phyloP scores from a whole-genome alignment of 1,284 basidiomycete genomes.

The Cutaneotrichosporon sp. region DNA sequence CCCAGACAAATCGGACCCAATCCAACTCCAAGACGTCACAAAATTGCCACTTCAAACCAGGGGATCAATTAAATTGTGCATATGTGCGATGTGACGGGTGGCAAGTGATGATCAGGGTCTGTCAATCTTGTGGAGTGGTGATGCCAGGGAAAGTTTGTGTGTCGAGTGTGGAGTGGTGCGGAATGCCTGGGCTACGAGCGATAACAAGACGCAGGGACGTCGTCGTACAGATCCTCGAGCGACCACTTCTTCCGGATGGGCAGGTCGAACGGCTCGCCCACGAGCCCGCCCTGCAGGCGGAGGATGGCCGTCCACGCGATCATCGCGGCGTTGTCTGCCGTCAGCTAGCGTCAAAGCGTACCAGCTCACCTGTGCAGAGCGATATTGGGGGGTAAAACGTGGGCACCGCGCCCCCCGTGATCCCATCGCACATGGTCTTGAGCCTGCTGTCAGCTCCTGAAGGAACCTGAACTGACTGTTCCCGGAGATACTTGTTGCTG shows the following conservation, averaged over 20 bases:
- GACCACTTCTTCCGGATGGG: slow-evolving; percentile 52
- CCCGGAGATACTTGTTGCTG: slow-evolving; percentile 70
- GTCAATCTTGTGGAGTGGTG: background rate
- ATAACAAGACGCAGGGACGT: slow-evolving; percentile 21
- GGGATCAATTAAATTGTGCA: slow-evolving; percentile 7
- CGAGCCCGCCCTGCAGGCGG: slow-evolving; percentile 66
- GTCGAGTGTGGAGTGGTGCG: background rate
- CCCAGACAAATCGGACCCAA: background rate
- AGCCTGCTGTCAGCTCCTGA: slow-evolving; percentile 21
- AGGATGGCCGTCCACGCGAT: slow-evolving; percentile 86
- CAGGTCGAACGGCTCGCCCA: slow-evolving; percentile 57
- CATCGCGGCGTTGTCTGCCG: slow-evolving; percentile 89
- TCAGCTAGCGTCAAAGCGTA: background rate
- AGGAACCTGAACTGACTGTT: slow-evolving; percentile 58
- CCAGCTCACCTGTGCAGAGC: slow-evolving; percentile 72
- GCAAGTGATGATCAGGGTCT: background rate
- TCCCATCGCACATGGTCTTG: slow-evolving; percentile 25
- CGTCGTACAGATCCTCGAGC: slow-evolving; percentile 60
- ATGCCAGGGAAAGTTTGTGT: background rate
- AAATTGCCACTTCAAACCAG: background rate
- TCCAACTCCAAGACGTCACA: background rate
- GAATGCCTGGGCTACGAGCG: slow-evolving; percentile 1
- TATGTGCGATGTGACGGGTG: background rate
- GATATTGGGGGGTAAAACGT: slow-evolving; percentile 67
- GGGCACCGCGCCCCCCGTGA: slow-evolving; percentile 9